Percentiles rank a stretch among this genome's conserved stretches.
phyloP scores from a whole-genome alignment of 2,329 filamentous ascomycete genomes.

The Colletotrichum orbiculare region DNA sequence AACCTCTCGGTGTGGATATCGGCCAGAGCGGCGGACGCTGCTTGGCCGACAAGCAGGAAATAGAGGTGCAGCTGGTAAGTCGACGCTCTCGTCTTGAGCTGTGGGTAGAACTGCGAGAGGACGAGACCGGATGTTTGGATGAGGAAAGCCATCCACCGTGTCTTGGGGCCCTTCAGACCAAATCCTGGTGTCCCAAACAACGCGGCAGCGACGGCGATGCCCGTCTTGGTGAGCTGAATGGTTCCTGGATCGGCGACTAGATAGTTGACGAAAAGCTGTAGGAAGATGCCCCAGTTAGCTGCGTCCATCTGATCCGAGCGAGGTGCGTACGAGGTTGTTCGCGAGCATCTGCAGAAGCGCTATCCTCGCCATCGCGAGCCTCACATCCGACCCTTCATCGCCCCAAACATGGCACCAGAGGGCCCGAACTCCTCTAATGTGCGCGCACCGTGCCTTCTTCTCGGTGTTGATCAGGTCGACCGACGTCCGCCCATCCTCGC shows the following conservation, averaged over 20 bases:
- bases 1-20: constrained; percentile 48
- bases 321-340: constrained; percentile 43
- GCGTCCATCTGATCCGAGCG: not conserved
- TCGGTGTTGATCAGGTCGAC: constrained; percentile 3
- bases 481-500: constrained; percentile 2
- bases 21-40: constrained; percentile 43
- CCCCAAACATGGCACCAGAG: constrained; percentile 36
- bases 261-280: constrained; percentile 45
- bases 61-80: constrained; percentile 44
- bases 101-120: constrained; percentile 44
- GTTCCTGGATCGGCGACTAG: constrained; percentile 46
- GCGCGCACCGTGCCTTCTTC: not conserved
- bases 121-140: constrained; percentile 45
- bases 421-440: not conserved
- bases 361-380: constrained; percentile 44
- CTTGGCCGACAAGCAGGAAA: constrained; percentile 43
- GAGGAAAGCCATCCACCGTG: constrained; percentile 46
- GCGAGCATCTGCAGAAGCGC: constrained; percentile 47
- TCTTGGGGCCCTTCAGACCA: constrained; percentile 39
- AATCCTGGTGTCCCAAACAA: constrained; percentile 41
- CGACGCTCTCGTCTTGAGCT: constrained; percentile 37
- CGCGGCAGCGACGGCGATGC: constrained; percentile 44
- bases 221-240: constrained; percentile 44
- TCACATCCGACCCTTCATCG: constrained; percentile 40
- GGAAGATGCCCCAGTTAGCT: not conserved